Evolutionary conservation across 2,329 filamentous ascomycete species (phyloP), one percentile per base, ranked within the genome.

Genomic region (Sordariomycetes sp.): DNA sequence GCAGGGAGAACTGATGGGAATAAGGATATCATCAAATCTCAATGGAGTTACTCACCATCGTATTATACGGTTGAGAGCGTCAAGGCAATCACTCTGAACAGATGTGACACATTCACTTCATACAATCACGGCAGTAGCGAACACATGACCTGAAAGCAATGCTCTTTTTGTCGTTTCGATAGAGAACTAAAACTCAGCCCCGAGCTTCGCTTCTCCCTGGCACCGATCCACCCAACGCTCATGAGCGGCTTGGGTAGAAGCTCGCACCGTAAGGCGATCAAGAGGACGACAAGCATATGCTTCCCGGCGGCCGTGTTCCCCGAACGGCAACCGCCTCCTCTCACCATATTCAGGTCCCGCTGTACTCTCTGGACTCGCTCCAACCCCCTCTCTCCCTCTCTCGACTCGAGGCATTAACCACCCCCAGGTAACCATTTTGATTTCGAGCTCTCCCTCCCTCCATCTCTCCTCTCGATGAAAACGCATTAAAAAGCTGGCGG

Each of bases 401-500:
- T 16, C 51, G 11, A 53, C 22, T 25, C 51, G 10, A 14, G 24
- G 18, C 20, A 22, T 25, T 20, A 24, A 6, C 24, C 34, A 24
- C 16, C 28, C 24, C 24, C 51, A 18, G 32, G 34, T 34, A 34
- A 34, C 52, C 52, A 54, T 54, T 34, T 34, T 20, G 1, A 18
- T 18, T 54, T 20, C 24, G 18, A 25, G 16, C n/a, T 14, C 52
- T 12, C 18, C 10, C 52, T 20, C 52, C 12, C 18, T 11, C 25
- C 32, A n/a, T 40, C 28, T 52, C 48, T 32, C 46, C 46, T 22
- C 46, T 24, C 46, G 20, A 50, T 12, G 5, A 50, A 12, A 50
- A 50, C n/a, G 51, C 34, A 24, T 55, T 55, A 53, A 60, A 57
- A 59, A 34, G 58, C 53, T 25, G 53, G 32, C 48, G 3, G 46